A percentile compares a stretch with the other conserved stretches of the same genome.
Evolutionary conservation across 306 rosid genomes (phyloP).

Genomic region (Acacia melanoxylon): DNA sequence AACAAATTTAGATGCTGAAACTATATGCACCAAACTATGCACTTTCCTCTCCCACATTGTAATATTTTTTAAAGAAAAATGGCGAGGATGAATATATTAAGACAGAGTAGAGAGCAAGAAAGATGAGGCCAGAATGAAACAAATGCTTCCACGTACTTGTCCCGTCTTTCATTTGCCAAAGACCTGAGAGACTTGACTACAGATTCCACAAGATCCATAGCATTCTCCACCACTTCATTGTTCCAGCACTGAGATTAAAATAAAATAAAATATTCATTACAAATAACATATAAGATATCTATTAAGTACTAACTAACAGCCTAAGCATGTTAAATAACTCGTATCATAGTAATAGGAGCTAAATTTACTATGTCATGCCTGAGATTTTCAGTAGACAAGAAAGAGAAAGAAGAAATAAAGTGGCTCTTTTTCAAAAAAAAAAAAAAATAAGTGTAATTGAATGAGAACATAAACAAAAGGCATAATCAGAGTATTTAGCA

Average conservation of each 20-base stretch:
- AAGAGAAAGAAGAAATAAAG: neutral
- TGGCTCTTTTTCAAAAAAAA: neutral
- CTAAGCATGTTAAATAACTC: neutral
- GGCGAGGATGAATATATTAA: neutral
- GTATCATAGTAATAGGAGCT: neutral
- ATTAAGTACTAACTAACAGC: neutral
- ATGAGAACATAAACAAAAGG: neutral
- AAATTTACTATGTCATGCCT: neutral
- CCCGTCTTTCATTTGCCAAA: conserved; percentile 89
- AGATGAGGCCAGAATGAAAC: neutral
- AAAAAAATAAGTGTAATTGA: neutral
- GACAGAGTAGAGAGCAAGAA: conserved; percentile 18
- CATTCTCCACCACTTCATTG: conserved; percentile 66
- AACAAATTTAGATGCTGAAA: conserved; percentile 5
- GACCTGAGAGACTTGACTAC: conserved; percentile 79
- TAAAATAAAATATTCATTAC: neutral
- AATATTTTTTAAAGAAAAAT: neutral
- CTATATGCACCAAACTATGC: neutral
- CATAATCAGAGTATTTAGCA: neutral
- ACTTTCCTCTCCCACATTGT: conserved; percentile 1
- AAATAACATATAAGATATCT: neutral
- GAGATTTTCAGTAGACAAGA: neutral
- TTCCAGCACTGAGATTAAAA: conserved; percentile 66
- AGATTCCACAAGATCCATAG: conserved; percentile 75
- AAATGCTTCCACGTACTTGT: conserved; percentile 58